Base-by-base conservation (phyloP, 1,284 basidiomycete genomes). In the Ganoderma boninense region DNA sequence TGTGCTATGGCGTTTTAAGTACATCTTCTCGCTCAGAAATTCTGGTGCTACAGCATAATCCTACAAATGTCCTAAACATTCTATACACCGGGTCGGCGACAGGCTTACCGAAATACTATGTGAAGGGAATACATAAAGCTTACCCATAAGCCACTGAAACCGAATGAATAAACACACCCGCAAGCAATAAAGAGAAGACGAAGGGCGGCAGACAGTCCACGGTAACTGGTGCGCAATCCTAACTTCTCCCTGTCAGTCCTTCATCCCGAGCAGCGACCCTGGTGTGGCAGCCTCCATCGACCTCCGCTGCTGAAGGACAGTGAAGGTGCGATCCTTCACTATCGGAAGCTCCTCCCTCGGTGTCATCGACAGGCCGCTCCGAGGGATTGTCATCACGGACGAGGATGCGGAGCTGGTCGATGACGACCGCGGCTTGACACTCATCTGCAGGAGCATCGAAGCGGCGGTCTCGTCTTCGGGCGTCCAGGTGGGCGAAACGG, bases 401-500 rank as follows among this genome's bases (percentile, higher is more conserved):
- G 70, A 54, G 26, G 64, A 62, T n/a, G n/a, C 14, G 6, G 73
- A 72, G 68, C 71, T 73, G 46, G 66, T 67, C 38, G 75, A 68
- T 6, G 74, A 67, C 40, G 66, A 71, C 32, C 74, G 70, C 49
- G 77, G 76, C 56, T 85, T 84, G 7, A 82, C 81, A 76, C 88
- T 86, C 74, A 92, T 91, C 74, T 91, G 87, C 63, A 93, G 79
- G 38, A 93, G 79, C 70, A 92, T 79, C 7, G 91, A 88, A 11
- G 91, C 92, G 0, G 90, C 90, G 0, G 84, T 86, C 80, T 93
- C 90, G 75, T 93, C 92, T 69, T 93, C 92, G 0, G 89, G 87
- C 8, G 91, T 89, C 75, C 86, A 85, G 56, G 79, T 74, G n/a
- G 83, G 83, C 44, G 81, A 82, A 52, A 78, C 75, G 54, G 75